Evolutionary conservation across 139 green algal genomes (phyloP).

Genomic region (Tetraselmis chui): DNA sequence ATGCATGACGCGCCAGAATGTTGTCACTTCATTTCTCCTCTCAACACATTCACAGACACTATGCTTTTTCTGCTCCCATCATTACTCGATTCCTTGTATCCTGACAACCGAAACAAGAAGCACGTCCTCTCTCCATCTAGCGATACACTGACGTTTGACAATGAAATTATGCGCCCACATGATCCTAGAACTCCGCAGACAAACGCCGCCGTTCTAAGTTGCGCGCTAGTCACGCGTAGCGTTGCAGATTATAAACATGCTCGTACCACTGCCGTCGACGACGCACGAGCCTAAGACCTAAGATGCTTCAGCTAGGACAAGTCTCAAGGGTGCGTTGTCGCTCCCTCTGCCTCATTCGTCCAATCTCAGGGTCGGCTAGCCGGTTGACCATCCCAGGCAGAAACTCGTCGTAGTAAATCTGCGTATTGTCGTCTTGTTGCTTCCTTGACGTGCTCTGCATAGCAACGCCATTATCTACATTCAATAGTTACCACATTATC

Average conservation of each 20-base stretch:
- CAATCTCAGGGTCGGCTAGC: background rate
- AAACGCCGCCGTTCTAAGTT: too few species aligned
- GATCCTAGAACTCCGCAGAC: background rate
- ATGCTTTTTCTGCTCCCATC: too few species aligned
- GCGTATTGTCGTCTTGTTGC: background rate
- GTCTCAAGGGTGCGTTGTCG: background rate
- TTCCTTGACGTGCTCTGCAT: background rate
- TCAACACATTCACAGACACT: too few species aligned
- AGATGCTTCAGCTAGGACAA: background rate
- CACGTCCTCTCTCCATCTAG: too few species aligned
- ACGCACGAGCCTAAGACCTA: too few species aligned
- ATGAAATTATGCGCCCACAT: background rate
- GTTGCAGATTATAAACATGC: background rate
- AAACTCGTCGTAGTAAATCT: background rate
- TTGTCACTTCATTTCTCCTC: too few species aligned
- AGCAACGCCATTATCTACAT: too few species aligned
- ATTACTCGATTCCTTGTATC: too few species aligned
- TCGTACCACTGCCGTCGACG: too few species aligned
- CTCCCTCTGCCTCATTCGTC: background rate
- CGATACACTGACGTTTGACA: background rate
- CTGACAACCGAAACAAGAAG: too few species aligned
- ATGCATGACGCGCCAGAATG: too few species aligned
- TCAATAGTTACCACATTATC: too few species aligned
- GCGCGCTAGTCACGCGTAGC: background rate
- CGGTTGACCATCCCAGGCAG: background rate